A percentile compares a stretch with the other conserved stretches of the same genome.
These are phyloP conservation scores for Mycotypha africana DNA, from an alignment of 371 early-diverging fungal genomes.

Conservation along the genomic window DNA sequence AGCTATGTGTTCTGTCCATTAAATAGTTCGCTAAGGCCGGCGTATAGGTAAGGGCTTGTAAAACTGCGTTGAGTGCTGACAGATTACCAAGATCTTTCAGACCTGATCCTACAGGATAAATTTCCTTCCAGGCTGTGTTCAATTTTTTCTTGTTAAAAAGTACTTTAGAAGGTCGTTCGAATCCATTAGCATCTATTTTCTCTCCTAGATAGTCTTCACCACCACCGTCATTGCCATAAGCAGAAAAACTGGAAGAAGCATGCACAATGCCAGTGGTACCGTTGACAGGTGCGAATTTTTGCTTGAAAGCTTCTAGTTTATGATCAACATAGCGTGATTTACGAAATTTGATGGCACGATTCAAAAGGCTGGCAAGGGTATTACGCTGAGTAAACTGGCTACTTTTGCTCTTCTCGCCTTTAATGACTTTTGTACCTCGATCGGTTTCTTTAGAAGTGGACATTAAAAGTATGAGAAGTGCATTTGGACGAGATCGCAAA, in stretches of 20 bases:
- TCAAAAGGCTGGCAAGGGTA: conserved; percentile 22
- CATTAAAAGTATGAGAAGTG: no score
- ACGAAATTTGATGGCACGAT: conserved; percentile 38
- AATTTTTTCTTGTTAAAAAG: conserved; percentile 55
- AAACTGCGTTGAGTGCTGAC: conserved; percentile 87
- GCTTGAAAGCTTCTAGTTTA: conserved; percentile 37
- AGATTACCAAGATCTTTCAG: conserved; percentile 91
- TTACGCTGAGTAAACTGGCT: conserved; percentile 25
- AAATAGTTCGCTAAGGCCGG: conserved; percentile 76
- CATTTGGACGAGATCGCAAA: no score
- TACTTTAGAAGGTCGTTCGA: conserved; percentile 56
- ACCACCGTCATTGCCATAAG: conserved; percentile 1
- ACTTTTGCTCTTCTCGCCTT: conserved; percentile 15
- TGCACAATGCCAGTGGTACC: conserved; percentile 17
- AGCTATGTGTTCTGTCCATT: conserved; percentile 53
- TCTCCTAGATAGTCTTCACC: conserved; percentile 1
- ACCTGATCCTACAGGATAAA: conserved; percentile 72
- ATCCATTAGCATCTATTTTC: conserved; percentile 53
- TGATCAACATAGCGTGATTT: conserved; percentile 45
- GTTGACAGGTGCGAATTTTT: conserved; percentile 39
- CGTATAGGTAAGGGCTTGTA: conserved; percentile 90
- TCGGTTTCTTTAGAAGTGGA: no score
- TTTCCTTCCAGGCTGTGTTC: conserved; percentile 50
- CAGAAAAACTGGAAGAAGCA: conserved; percentile 4
- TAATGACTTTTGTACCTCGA: conserved; percentile 10